Base-by-base conservation (phyloP, 495 filamentous ascomycete genomes). In the Xylaria venustula region DNA sequence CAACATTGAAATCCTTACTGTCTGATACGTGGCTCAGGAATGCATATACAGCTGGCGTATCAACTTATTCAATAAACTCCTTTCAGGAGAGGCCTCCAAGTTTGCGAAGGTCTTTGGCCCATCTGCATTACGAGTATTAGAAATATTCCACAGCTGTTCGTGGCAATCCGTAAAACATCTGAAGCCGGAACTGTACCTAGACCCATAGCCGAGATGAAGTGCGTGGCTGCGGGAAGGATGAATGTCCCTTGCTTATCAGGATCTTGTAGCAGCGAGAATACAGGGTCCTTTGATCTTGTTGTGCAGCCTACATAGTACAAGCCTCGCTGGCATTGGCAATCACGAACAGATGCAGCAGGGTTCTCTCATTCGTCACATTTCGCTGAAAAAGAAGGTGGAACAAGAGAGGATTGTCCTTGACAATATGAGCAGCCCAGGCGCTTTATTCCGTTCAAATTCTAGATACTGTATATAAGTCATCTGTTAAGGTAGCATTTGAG, bases 401-500 rank as follows among this genome's bases (percentile, higher is more conserved):
- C 51, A 22, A 37, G 51, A 28, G 51, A 30, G 37, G 30, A 34
- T 34, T 34, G 30, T 34, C 5, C 30, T 34, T 34, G 30, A 34
- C 30, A 11, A 34, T 34, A 34, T 34, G 30, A 34, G 23, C 25
- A 54, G 36, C 34, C 26, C 7, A 20, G 30, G 30, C 30, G 5
- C 5, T 34, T 11, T 34, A 5, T 34, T 34, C 30, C 5, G 7
- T 9, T 5, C 37, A 12, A 40, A 15, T 40, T 11, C 14, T 40
- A 15, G 37, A 40, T 40, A 40, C 37, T 40, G 37, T 40, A 40
- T 40, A 40, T 40, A 12, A 40, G 6, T 9, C 40, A 12, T 45
- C 53, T 30, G 7, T 54, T 45, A 45, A 55, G 53, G 53, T 54
- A 12, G 40, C 37, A 55, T 55, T 32, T n/a, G 40, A 45, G 25